A percentile compares a stretch with the other conserved stretches of the same genome.
Conservation (phyloP, 352 stramenopile genomes). For the Saprolegnia parasitica region DNA sequence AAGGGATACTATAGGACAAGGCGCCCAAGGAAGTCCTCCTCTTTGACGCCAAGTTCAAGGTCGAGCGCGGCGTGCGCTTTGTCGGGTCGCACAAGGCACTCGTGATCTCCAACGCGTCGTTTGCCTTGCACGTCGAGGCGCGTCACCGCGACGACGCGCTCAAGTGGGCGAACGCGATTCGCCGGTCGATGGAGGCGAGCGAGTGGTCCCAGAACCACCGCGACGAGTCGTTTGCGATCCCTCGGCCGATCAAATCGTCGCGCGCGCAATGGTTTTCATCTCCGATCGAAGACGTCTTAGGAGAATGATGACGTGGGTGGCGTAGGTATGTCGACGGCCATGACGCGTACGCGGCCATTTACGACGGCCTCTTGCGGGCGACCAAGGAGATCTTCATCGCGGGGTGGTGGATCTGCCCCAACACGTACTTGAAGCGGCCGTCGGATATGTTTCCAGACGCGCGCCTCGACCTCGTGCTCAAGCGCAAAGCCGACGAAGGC, state of each 20-base stretch:
- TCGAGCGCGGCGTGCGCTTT: slow-evolving; percentile 71
- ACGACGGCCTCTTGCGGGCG: slow-evolving; percentile 51
- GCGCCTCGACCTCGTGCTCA: slow-evolving; percentile 54
- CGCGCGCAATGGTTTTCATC: slow-evolving; percentile 63
- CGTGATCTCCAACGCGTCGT: slow-evolving; percentile 76
- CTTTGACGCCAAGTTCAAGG: slow-evolving; percentile 78
- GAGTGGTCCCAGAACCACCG: slow-evolving; percentile 74
- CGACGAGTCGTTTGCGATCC: slow-evolving; percentile 75
- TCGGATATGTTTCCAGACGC: slow-evolving; percentile 53
- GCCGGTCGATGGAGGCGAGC: slow-evolving; percentile 55
- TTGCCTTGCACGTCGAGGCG: slow-evolving; percentile 78
- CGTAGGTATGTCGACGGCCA: slow-evolving; percentile 55
- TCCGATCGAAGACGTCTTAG: too few relatives aligned
- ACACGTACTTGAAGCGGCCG: slow-evolving; percentile 72
- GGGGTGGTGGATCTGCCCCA: slow-evolving; percentile 86
- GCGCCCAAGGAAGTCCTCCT: slow-evolving; percentile 63
- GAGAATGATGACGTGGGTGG: too few relatives aligned
- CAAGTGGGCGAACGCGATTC: slow-evolving; percentile 85
- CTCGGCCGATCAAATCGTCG: slow-evolving; percentile 58
- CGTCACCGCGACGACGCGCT: slow-evolving; percentile 71
- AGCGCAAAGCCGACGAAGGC: slow-evolving; percentile 73
- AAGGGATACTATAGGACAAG: slow-evolving; percentile 40
- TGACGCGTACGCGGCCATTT: slow-evolving; percentile 69
- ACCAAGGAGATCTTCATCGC: slow-evolving; percentile 88
- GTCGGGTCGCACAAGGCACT: slow-evolving; percentile 73